Evolutionary conservation across 1,139 yeast genomes (phyloP), one percentile per base, ranked within the genome.

Genomic region (Hemisphaericaspora xylanilytica): DNA sequence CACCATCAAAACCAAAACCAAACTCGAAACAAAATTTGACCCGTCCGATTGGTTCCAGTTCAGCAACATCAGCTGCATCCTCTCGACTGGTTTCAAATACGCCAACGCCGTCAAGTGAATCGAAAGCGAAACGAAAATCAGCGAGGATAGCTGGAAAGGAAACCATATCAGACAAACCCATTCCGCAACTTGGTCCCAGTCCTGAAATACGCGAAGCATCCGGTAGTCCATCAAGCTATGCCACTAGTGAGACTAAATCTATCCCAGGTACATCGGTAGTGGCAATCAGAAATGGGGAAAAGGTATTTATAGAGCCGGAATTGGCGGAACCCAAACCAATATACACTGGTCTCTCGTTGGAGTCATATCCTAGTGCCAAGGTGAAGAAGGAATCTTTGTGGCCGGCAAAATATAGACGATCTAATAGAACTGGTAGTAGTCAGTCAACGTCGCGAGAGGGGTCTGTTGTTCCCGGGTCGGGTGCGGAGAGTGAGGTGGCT

Each of bases 291-390:
- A 51, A 54, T 34, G 51, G 49, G 5, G 32, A 37, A 16, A 49
- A 44, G 30, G 42, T 37, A 16, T 71, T 83, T 64, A 57, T 63
- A 11, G 92, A 85, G 53, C 90, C 92, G 0, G 70, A 68, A 8
- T 58, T 73, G 26, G 75, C 81, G 0, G 68, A 65, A 16, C 78
- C 81, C 0, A 56, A 55, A 13, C 76, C 83, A 3, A 64, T 68
- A 18, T 75, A 76, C 35, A 81, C 89, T 0, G 95, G 95, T 1
- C 67, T 75, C 29, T 83, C 90, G 3, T 58, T 85, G 37, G 88
- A 79, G 45, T 68, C 76, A 4, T 65, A 68, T 4, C 95, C 95
- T 5, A 75, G 76, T 7, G 55, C 67, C 0, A 80, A 74, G 48
- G 62, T 75, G 32, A 75, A 70, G 45, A 75, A 72, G 47, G 83